Conservation (phyloP, 176 grass and related monocot species). For the Phragmites australis region DNA sequence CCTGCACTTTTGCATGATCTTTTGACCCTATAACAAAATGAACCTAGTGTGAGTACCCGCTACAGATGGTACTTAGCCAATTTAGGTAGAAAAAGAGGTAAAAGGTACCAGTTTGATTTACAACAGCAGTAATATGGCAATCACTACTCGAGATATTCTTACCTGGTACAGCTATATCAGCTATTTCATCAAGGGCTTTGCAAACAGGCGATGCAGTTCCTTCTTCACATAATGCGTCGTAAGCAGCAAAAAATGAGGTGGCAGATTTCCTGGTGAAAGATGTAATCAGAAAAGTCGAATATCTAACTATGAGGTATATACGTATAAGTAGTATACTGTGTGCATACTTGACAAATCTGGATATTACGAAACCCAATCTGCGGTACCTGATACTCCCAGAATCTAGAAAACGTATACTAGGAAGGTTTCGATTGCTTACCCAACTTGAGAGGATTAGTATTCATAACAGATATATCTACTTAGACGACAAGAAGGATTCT, state of each 20-base stretch:
- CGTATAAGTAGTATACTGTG: too few relatives aligned
- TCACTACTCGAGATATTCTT: constrained; percentile 16
- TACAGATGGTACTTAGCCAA: background rate
- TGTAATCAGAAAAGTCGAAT: constrained; percentile 19
- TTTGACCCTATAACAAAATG: constrained; percentile 64
- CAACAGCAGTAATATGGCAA: background rate
- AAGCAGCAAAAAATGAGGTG: constrained; percentile 91
- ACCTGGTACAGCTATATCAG: constrained; percentile 89
- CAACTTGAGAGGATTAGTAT: too few relatives aligned
- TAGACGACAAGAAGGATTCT: too few relatives aligned
- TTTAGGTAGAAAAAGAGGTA: background rate
- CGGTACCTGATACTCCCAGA: too few relatives aligned
- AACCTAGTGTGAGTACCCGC: background rate
- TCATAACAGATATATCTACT: too few relatives aligned
- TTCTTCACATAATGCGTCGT: constrained; percentile 93
- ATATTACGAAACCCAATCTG: too few relatives aligned
- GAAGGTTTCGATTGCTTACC: too few relatives aligned
- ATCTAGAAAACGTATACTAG: too few relatives aligned
- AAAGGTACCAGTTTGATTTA: constrained; percentile 18
- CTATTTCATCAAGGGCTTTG: constrained; percentile 91
- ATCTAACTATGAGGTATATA: too few relatives aligned
- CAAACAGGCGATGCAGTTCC: constrained; percentile 92
- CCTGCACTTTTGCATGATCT: constrained; percentile 88
- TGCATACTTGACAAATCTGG: too few relatives aligned
- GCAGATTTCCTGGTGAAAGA: constrained; percentile 77